phyloP scores from a whole-genome alignment of 495 filamentous ascomycete genomes.

The Xylaria scruposa region DNA sequence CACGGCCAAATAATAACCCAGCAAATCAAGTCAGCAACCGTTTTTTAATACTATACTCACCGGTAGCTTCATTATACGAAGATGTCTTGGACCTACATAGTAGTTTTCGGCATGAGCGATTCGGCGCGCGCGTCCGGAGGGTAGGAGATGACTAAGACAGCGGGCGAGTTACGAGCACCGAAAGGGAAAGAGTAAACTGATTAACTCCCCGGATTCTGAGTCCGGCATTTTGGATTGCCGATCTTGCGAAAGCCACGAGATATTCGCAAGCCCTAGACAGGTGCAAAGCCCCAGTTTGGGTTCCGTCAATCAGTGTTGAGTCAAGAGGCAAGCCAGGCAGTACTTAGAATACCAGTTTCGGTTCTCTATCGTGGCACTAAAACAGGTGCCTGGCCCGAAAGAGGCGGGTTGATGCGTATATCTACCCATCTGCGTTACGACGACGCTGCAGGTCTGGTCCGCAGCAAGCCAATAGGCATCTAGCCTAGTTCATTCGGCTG shows the following conservation, averaged over 20 bases:
- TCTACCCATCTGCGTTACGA: constrained; percentile 20
- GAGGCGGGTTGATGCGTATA: constrained; percentile 13
- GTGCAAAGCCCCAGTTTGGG: not conserved
- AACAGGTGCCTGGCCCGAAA: constrained; percentile 21
- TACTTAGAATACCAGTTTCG: constrained; percentile 1
- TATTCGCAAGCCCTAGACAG: not conserved
- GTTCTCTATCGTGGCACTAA: not conserved
- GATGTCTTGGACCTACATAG: not conserved
- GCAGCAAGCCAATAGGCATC: constrained; percentile 24
- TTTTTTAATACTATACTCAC: no score
- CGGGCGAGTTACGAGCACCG: constrained; percentile 22
- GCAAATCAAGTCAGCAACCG: not conserved
- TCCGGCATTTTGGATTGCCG: constrained; percentile 7
- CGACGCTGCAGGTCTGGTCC: constrained; percentile 25
- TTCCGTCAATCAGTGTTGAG: not conserved
- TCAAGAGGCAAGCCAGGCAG: not conserved
- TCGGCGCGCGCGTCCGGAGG: constrained; percentile 6
- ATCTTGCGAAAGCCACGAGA: constrained; percentile 12
- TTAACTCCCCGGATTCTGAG: constrained; percentile 19
- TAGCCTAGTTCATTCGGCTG: constrained; percentile 12
- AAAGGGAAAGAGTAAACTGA: constrained; percentile 16
- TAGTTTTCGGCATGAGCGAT: constrained; percentile 21
- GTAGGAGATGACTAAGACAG: constrained; percentile 27
- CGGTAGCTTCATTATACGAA: not conserved
- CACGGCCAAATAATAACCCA: constrained; percentile 11